phyloP scores from a whole-genome alignment of 106 monocot species.

The Phalaenopsis equestris region DNA sequence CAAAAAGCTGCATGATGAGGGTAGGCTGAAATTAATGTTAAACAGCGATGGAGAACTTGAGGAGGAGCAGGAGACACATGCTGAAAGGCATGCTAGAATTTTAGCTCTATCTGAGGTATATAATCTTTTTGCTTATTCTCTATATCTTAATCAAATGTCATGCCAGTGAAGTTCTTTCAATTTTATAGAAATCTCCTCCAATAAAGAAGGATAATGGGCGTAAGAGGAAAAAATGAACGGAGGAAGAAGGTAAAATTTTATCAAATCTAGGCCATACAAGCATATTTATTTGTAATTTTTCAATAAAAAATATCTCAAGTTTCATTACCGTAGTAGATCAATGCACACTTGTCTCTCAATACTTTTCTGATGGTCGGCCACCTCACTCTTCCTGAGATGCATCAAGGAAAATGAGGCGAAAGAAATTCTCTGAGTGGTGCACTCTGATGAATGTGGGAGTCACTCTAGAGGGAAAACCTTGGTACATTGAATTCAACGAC shows the following conservation, averaged over 20 bases:
- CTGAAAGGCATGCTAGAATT: constrained; percentile 83
- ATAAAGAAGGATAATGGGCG: constrained; percentile 52
- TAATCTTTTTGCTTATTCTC: background rate
- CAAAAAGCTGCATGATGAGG: constrained; percentile 62
- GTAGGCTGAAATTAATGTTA: constrained; percentile 72
- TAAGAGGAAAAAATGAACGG: constrained; percentile 36
- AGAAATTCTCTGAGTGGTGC: too few relatives aligned
- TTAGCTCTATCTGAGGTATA: constrained; percentile 66
- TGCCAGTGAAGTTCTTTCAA: background rate
- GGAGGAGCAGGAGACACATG: constrained; percentile 92
- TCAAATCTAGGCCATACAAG: background rate
- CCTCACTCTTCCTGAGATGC: too few relatives aligned
- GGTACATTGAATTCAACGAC: too few relatives aligned
- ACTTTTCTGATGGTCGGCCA: too few relatives aligned
- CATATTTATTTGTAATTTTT: background rate
- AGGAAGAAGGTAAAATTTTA: constrained; percentile 38
- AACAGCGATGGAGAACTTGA: constrained; percentile 94
- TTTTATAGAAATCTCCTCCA: constrained; percentile 30
- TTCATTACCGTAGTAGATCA: too few relatives aligned
- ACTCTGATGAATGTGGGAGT: too few relatives aligned
- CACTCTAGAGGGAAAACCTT: too few relatives aligned
- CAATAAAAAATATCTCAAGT: background rate
- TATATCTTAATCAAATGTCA: background rate
- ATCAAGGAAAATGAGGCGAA: too few relatives aligned
- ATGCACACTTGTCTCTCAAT: too few relatives aligned